A percentile compares a stretch with the other conserved stretches of the same genome.
phyloP scores from a whole-genome alignment of 1,284 basidiomycete species.

The Puccinia hordei region DNA sequence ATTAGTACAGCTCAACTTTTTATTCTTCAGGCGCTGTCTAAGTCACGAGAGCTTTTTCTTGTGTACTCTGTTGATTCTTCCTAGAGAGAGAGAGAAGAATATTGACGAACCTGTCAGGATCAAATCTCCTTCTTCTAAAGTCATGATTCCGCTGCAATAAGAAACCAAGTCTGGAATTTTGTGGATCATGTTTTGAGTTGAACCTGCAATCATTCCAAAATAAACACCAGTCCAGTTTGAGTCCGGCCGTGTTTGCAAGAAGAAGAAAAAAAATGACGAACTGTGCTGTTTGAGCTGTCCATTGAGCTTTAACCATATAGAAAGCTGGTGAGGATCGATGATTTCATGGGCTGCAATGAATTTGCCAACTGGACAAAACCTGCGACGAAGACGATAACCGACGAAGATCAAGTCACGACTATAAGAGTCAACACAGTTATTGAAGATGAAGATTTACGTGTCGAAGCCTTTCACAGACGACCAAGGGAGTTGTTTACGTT shows the following conservation, averaged over 20 bases:
- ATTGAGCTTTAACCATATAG: conserved; percentile 41
- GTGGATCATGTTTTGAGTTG: conserved; percentile 42
- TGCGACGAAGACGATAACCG: not conserved
- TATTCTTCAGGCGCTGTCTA: no score
- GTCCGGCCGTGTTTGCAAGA: not conserved
- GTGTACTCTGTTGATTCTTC: not conserved
- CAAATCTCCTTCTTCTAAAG: conserved; percentile 44
- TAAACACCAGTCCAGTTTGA: not conserved
- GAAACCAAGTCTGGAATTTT: conserved; percentile 43
- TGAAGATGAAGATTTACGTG: conserved; percentile 23
- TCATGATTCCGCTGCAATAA: conserved; percentile 46
- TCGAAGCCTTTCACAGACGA: conserved; percentile 40
- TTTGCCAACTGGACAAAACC: conserved; percentile 48
- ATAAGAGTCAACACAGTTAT: not conserved
- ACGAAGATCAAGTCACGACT: not conserved
- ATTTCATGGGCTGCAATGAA: conserved; percentile 17
- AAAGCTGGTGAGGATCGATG: conserved; percentile 31
- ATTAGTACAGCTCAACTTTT: not conserved
- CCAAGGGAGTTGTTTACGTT: conserved; percentile 23
- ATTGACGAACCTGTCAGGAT: conserved; percentile 38
- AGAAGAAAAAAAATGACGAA: not conserved
- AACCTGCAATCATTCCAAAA: not conserved
- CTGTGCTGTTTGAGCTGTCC: conserved; percentile 33
- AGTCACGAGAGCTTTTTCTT: not conserved
- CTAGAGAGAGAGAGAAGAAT: not conserved